These are phyloP conservation scores for Leishmania braziliensis DNA, from an alignment of 208 protist species.

Conservation along the genomic window DNA sequence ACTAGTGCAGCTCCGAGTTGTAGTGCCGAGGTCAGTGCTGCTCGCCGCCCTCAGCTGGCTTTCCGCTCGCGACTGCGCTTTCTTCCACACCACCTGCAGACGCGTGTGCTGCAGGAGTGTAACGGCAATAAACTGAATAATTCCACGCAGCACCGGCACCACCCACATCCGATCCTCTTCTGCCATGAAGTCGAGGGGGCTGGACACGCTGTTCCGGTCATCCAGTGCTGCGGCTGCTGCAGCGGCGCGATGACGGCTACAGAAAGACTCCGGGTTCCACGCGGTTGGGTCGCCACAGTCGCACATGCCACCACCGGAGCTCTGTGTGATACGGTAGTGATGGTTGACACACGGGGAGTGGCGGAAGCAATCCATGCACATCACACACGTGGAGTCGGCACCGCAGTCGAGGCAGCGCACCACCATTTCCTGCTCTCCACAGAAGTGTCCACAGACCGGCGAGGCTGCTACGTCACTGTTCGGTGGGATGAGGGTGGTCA, in stretches of 20 bases:
- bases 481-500: constrained; percentile 10
- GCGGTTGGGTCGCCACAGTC: constrained; percentile 94
- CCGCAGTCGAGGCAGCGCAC: constrained; percentile 90
- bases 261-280: constrained; percentile 75
- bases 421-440: constrained; percentile 54
- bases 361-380: constrained; percentile 93
- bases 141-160: constrained; percentile 40
- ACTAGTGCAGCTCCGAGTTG: neutral
- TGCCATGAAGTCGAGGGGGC: constrained; percentile 23
- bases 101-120: constrained; percentile 29
- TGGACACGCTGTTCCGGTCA: neutral
- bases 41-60: neutral
- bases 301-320: constrained; percentile 86
- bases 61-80: neutral
- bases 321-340: constrained; percentile 62
- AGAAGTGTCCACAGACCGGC: constrained; percentile 66
- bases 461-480: constrained; percentile 22
- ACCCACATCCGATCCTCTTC: constrained; percentile 47
- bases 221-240: neutral
- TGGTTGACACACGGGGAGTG: constrained; percentile 81
- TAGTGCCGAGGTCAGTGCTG: neutral
- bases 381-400: constrained; percentile 83
- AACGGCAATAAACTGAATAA: constrained; percentile 49
- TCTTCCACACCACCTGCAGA: constrained; percentile 8
- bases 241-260: constrained; percentile 47